Base-by-base conservation (phyloP, 805 yeast genomes). In the Priceomyces castillae region DNA sequence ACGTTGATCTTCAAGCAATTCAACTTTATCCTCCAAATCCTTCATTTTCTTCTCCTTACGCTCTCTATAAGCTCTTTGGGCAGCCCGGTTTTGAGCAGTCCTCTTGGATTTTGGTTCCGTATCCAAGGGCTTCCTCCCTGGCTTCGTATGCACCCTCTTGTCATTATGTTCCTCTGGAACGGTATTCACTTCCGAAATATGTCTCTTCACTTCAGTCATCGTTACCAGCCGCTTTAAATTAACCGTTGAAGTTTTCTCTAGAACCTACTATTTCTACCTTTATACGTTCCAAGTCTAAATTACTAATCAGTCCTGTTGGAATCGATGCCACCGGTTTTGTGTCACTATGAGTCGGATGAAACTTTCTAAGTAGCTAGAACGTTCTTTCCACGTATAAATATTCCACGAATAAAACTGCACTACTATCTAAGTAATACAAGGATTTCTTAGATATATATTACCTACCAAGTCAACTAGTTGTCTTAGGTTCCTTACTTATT, bases 41-140 rank as follows among this genome's bases (percentile, higher is more conserved):
- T 81, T 79, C 82, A 94, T 78, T 58, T 86, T 88, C 40, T 75
- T 76, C 63, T 92, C 98, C 62, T 92, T 92, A 47, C 98, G 79
- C 65, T 94, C 98, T 44, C 98, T 74, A 66, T 89, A 92, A 5
- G 98, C 98, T 43, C 98, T 74, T 66, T 94, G 99, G n/a, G 98
- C 98, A 2, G 97, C 97, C 56, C 98, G 77, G 64, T 94, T 92
- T 67, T 94, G 98, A 2, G 97, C 97, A 12, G 96, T 89, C 54
- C 99, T 75, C 72, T 88, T 92, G 56, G 81, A 82, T 59, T 85
- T 89, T 7, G 95, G 90, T 53, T 89, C 95, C 15, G 78, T 76
- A 7, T 84, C 80, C 41, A 85, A 69, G 0, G 88, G 90, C 69
- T 87, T 90, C 46, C 96, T 76, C 2, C 96, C 97, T 0, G 94